Percentiles rank a stretch among this genome's conserved stretches.
Conservation (phyloP, 2,329 filamentous ascomycete species). For the Diaporthe capsici region DNA sequence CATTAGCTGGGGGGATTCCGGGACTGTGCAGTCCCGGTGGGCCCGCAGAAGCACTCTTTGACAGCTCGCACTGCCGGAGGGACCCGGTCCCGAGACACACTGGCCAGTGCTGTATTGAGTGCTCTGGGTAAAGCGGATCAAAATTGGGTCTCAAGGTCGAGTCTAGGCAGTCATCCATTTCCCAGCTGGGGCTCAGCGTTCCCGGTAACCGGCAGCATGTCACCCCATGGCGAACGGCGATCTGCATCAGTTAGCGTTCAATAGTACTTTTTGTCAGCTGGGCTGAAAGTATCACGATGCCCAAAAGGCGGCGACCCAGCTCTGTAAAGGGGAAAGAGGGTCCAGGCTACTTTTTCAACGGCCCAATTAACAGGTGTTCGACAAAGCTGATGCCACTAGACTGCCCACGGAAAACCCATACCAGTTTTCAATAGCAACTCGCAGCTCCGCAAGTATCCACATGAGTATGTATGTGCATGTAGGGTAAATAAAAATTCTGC, state of each 20-base stretch:
- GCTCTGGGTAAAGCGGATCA: neutral
- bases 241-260: slow-evolving; percentile 16
- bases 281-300: neutral
- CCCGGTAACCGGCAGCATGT: neutral
- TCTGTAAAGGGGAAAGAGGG: neutral
- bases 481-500: neutral
- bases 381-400: neutral
- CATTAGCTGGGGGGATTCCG: neutral
- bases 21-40: neutral
- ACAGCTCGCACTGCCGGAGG: neutral
- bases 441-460: neutral
- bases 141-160: neutral
- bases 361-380: neutral
- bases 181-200: neutral
- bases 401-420: neutral
- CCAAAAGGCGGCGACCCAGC: neutral
- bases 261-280: slow-evolving; percentile 5
- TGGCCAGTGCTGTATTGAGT: neutral
- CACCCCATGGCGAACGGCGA: neutral
- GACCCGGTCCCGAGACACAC: neutral
- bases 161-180: neutral
- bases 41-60: neutral
- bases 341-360: neutral
- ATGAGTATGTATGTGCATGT: neutral
- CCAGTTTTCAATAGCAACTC: neutral